Evolutionary conservation across 1,284 basidiomycete species (phyloP).

Genomic region (Bjerkandera adusta): DNA sequence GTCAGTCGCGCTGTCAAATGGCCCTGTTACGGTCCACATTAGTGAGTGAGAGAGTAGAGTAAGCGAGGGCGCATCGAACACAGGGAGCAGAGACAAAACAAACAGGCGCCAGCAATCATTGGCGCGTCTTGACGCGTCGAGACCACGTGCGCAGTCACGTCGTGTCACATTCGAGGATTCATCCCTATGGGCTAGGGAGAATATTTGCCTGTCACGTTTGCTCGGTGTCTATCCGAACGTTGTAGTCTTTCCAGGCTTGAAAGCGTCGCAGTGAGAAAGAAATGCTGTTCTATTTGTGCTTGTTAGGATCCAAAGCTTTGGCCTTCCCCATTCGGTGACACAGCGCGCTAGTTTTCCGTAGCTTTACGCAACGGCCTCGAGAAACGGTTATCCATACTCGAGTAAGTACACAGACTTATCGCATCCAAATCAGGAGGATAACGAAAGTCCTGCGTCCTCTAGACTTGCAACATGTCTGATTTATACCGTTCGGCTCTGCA

Average conservation of each 20-base stretch:
- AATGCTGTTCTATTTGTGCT: neutral
- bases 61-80: neutral
- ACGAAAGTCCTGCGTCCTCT: neutral
- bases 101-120: neutral
- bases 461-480: slow-evolving; percentile 54
- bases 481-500: slow-evolving; percentile 68
- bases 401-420: no score
- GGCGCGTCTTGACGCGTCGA: slow-evolving; percentile 6
- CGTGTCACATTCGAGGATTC: no score
- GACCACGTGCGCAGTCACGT: slow-evolving; percentile 9
- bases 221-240: no score
- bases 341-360: neutral
- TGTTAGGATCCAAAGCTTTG: slow-evolving; percentile 8
- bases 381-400: no score
- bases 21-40: slow-evolving; percentile 54
- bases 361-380: no score
- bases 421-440: no score
- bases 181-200: no score
- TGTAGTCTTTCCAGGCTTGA: no score
- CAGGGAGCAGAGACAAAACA: neutral
- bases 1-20: slow-evolving; percentile 47
- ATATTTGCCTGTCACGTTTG: no score
- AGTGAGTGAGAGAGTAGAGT: neutral
- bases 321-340: slow-evolving; percentile 5
- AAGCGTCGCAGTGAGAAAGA: no score